Percentiles rank a stretch among this genome's conserved stretches.
Conservation (phyloP, 495 filamentous ascomycete species). For the Penicillium roqueforti region DNA sequence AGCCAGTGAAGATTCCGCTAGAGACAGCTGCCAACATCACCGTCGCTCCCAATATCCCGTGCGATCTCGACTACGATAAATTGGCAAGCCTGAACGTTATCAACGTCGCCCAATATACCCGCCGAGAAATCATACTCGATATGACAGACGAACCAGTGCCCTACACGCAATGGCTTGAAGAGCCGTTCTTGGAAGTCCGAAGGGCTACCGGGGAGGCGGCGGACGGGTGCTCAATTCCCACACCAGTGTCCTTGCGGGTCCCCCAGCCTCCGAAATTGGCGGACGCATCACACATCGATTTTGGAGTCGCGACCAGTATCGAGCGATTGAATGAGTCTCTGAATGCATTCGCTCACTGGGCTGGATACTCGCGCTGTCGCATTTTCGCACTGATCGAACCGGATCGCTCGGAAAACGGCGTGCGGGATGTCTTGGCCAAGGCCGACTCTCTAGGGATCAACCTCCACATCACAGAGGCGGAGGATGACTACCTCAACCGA, state of each 20-base stretch:
- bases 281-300: constrained; percentile 53
- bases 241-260: constrained; percentile 34
- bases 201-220: constrained; percentile 15
- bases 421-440: constrained; percentile 31
- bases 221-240: constrained; percentile 34
- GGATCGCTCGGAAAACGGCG: constrained; percentile 26
- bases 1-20: constrained; percentile 12
- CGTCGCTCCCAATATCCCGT: constrained; percentile 29
- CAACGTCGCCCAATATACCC: constrained; percentile 37
- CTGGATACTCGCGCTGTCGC: constrained; percentile 49
- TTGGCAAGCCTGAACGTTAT: constrained; percentile 28
- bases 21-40: constrained; percentile 34
- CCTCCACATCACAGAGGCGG: constrained; percentile 47
- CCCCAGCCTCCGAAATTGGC: constrained; percentile 28
- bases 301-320: constrained; percentile 59
- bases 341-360: constrained; percentile 57
- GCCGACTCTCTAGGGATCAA: constrained; percentile 46
- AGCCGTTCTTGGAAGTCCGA: constrained; percentile 28
- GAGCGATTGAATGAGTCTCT: constrained; percentile 53
- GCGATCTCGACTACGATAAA: constrained; percentile 31
- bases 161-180: constrained; percentile 31
- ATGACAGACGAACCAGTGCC: constrained; percentile 27
- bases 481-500: constrained; percentile 48
- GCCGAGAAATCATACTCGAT: constrained; percentile 40
- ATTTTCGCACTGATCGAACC: constrained; percentile 54